Percentiles rank a stretch among this genome's conserved stretches.
Conservation (phyloP, 768 basidiomycete species). For the Solioccasus polychromus region DNA sequence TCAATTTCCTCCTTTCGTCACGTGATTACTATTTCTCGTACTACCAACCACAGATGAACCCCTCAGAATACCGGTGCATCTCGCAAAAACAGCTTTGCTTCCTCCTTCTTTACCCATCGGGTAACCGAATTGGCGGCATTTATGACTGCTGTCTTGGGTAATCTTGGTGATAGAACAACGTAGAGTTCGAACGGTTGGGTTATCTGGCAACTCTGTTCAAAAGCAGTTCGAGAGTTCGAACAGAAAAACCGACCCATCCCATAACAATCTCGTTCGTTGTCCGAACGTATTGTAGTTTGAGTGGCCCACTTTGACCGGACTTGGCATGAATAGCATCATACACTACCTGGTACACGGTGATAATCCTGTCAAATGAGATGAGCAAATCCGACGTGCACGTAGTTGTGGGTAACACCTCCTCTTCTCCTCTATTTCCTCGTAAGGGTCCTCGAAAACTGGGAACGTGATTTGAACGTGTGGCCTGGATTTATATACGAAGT, state of each 20-base stretch:
- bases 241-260: conserved; percentile 75
- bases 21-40: conserved; percentile 13
- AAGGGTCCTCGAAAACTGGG: conserved; percentile 85
- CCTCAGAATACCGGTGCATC: conserved; percentile 85
- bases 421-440: conserved; percentile 57
- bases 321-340: conserved; percentile 90
- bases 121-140: conserved; percentile 87
- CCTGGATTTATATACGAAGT: conserved; percentile 94
- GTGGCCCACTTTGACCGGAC: conserved; percentile 73
- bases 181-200: conserved; percentile 95
- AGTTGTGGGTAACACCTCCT: conserved; percentile 46
- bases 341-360: conserved; percentile 83
- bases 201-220: conserved; percentile 48
- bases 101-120: conserved; percentile 90
- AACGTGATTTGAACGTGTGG: conserved; percentile 85
- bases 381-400: conserved; percentile 3
- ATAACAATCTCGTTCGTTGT: conserved; percentile 87
- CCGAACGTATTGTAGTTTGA: conserved; percentile 85
- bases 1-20: conserved; percentile 12
- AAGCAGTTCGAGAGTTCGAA: not conserved
- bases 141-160: conserved; percentile 87
- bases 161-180: conserved; percentile 69
- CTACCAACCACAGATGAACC: not conserved
- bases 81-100: conserved; percentile 72
- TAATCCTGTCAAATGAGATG: conserved; percentile 47